Percentiles rank a stretch among this genome's conserved stretches.
These are phyloP conservation scores for Arthrinium puccinioides DNA, from an alignment of 2,329 filamentous ascomycete genomes.

Conservation along the genomic window DNA sequence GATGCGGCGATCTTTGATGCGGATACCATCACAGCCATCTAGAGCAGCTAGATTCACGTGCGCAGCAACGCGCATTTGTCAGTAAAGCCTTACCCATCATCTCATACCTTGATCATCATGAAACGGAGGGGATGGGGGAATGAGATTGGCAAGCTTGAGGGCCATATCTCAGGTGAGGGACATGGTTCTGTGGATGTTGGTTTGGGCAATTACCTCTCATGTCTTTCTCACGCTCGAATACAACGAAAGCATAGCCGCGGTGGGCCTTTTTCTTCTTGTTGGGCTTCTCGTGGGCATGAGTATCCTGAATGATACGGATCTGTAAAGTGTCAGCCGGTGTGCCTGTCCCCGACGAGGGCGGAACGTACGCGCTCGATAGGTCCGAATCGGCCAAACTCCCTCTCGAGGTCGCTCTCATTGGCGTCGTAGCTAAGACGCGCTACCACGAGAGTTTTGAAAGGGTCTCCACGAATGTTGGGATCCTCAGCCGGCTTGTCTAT, in stretches of 20 bases:
- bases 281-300: slow-evolving; percentile 58
- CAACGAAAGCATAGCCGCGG: slow-evolving; percentile 90
- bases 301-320: slow-evolving; percentile 84
- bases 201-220: slow-evolving; percentile 84
- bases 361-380: slow-evolving; percentile 78
- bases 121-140: slow-evolving; percentile 7
- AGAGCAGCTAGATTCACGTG: slow-evolving; percentile 73
- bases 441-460: slow-evolving; percentile 92
- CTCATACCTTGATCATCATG: slow-evolving; percentile 30
- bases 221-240: slow-evolving; percentile 94
- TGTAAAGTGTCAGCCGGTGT: slow-evolving; percentile 25
- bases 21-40: slow-evolving; percentile 76
- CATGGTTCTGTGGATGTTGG: slow-evolving; percentile 30
- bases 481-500: slow-evolving; percentile 78
- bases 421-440: slow-evolving; percentile 84
- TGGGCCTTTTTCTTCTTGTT: slow-evolving; percentile 78
- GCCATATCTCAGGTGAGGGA: slow-evolving; percentile 43
- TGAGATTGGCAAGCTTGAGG: slow-evolving; percentile 52
- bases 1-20: slow-evolving; percentile 86
- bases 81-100: slow-evolving; percentile 58
- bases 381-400: slow-evolving; percentile 88
- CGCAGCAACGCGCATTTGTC: slow-evolving; percentile 56
- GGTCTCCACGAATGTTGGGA: slow-evolving; percentile 82
- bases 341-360: slow-evolving; percentile 2
- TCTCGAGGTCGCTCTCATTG: slow-evolving; percentile 82